A percentile compares a stretch with the other conserved stretches of the same genome.
phyloP scores from a whole-genome alignment of 2,329 filamentous ascomycete genomes.

The Sporothrix curviconia region DNA sequence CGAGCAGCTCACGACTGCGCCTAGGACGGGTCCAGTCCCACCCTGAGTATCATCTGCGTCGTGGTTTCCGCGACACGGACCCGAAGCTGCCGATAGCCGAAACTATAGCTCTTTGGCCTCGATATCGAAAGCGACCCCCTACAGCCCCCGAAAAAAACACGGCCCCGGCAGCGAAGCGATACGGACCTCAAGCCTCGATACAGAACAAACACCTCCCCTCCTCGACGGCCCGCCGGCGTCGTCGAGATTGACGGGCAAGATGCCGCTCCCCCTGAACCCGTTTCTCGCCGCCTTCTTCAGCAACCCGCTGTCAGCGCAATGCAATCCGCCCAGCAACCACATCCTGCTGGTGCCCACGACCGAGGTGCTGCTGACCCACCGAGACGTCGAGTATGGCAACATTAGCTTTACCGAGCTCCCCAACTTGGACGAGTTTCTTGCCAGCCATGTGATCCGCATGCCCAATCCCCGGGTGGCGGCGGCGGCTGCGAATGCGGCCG shows the following conservation, averaged over 20 bases:
- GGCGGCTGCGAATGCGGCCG: slow-evolving; percentile 40
- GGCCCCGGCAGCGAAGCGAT: no score
- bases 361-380: slow-evolving; percentile 79
- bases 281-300: slow-evolving; percentile 98
- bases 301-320: slow-evolving; percentile 87
- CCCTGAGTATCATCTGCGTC: no score
- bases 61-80: no score
- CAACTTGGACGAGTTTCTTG: slow-evolving; percentile 87
- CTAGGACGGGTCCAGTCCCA: background rate
- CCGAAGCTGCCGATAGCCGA: no score
- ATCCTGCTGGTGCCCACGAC: slow-evolving; percentile 90
- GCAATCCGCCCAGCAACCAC: slow-evolving; percentile 83
- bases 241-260: slow-evolving; percentile 10
- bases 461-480: slow-evolving; percentile 43
- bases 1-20: no score
- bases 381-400: slow-evolving; percentile 74
- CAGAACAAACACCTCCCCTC: no score
- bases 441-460: slow-evolving; percentile 90
- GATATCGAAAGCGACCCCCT: no score
- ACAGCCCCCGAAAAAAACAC: no score
- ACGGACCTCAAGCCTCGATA: no score
- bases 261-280: slow-evolving; percentile 72
- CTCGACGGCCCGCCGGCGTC: no score
- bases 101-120: no score
- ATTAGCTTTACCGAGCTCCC: slow-evolving; percentile 71